Evolutionary conservation across 495 filamentous ascomycete species (phyloP).

Genomic region (Tetracladium marchalianum): DNA sequence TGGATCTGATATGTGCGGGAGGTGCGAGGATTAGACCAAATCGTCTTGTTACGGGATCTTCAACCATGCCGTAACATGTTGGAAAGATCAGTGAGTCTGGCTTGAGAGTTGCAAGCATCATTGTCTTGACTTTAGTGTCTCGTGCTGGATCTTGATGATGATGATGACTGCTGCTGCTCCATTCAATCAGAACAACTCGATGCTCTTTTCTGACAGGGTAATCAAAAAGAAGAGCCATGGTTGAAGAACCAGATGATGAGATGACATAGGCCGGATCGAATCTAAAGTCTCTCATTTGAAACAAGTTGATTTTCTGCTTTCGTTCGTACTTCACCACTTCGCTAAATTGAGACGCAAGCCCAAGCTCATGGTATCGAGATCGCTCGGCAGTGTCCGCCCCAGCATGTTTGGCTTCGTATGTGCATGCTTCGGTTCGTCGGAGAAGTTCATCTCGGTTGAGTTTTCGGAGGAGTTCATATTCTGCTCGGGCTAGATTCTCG

Average conservation of each 20-base stretch:
- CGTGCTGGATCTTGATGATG: slow-evolving; percentile 6
- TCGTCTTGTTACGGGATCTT: slow-evolving; percentile 11
- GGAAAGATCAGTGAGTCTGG: slow-evolving; percentile 16
- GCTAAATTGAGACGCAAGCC: slow-evolving; percentile 17
- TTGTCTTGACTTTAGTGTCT: slow-evolving; percentile 13
- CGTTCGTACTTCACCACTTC: slow-evolving; percentile 16
- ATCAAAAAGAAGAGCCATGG: slow-evolving; percentile 19
- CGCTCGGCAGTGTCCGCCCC: not conserved
- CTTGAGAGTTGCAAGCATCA: slow-evolving; percentile 17
- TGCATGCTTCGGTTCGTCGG: slow-evolving; percentile 11
- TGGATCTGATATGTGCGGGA: slow-evolving; percentile 17
- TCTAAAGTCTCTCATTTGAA: slow-evolving; percentile 17
- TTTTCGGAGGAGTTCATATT: slow-evolving; percentile 11
- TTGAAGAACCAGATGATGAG: slow-evolving; percentile 8
- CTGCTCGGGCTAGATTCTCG: slow-evolving; percentile 6
- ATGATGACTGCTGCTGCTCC: slow-evolving; percentile 8
- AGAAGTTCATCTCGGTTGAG: slow-evolving; percentile 10
- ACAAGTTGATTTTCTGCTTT: slow-evolving; percentile 12
- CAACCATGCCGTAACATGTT: slow-evolving; percentile 21
- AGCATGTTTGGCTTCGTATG: slow-evolving; percentile 11
- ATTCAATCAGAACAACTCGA: slow-evolving; percentile 19
- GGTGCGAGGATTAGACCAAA: slow-evolving; percentile 17
- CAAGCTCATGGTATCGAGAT: slow-evolving; percentile 9
- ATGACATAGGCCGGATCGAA: slow-evolving; percentile 14
- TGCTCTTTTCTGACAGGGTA: slow-evolving; percentile 17